Percentiles rank a stretch among this genome's conserved stretches.
Evolutionary conservation across 352 stramenopile species (phyloP).

Genomic region (Elongisporangium anandrum): DNA sequence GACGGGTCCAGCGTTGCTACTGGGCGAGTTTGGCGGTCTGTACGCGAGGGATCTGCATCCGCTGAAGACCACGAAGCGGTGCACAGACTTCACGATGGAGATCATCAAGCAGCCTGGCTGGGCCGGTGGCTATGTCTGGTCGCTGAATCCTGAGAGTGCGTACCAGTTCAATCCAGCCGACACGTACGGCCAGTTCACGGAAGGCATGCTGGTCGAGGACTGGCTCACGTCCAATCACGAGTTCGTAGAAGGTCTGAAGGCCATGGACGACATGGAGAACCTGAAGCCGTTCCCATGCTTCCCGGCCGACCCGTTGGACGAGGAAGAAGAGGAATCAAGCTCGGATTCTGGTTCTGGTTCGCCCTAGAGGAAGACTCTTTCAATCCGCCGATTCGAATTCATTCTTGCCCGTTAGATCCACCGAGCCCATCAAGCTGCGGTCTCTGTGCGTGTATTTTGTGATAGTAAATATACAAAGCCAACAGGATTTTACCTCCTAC

Average conservation of each 20-base stretch:
- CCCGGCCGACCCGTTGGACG: neutral
- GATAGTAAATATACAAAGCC: neutral
- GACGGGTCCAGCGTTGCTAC: slow-evolving; percentile 39
- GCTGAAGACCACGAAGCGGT: slow-evolving; percentile 55
- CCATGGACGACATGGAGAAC: slow-evolving; percentile 48
- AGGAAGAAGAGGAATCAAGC: slow-evolving; percentile 10
- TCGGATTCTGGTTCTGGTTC: slow-evolving; percentile 14
- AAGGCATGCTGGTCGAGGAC: slow-evolving; percentile 46
- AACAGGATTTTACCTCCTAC: too few species aligned
- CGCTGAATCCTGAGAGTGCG: slow-evolving; percentile 61
- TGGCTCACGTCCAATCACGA: slow-evolving; percentile 50
- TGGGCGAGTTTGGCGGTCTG: slow-evolving; percentile 68
- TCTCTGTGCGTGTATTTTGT: neutral
- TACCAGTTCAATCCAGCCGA: slow-evolving; percentile 62
- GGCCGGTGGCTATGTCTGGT: slow-evolving; percentile 67
- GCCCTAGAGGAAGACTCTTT: slow-evolving; percentile 1
- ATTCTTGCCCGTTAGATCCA: neutral
- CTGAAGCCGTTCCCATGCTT: slow-evolving; percentile 57
- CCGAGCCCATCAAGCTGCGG: neutral
- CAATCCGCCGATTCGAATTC: too few species aligned
- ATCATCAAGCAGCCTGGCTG: slow-evolving; percentile 46
- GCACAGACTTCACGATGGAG: slow-evolving; percentile 54
- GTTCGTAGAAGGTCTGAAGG: slow-evolving; percentile 32
- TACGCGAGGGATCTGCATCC: slow-evolving; percentile 52
- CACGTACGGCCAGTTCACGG: slow-evolving; percentile 30